Base-by-base conservation (phyloP, 2,329 filamentous ascomycete genomes). In the Beauveria sp. region DNA sequence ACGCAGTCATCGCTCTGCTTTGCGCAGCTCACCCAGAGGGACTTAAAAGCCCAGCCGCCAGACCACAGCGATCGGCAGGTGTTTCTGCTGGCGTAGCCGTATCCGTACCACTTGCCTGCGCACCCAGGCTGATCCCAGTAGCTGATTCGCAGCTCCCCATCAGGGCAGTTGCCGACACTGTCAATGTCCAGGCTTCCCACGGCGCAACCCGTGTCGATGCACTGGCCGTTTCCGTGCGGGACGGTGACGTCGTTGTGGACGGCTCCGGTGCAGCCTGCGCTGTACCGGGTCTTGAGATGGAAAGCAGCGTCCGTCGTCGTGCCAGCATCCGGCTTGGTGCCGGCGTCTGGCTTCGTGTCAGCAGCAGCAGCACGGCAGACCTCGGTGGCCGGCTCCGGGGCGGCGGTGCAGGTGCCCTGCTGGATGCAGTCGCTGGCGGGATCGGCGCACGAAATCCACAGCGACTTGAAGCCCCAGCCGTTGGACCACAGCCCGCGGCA, bases 1-100 rank as follows among this genome's bases (percentile, higher is more conserved):
- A 59, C 24, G n/a, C 56, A 59, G 24, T 59, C 56, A 14, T 59
- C 46, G 34, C 48, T 52, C 24, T 59, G 34, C 56, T 59, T 52
- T 20, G 34, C 56, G 16, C 56, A 59, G 46, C 56, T 50, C 9
- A 59, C 46, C 12, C 43, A 52, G 3, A 59, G 26, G 7, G 56
- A 51, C 40, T 59, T 59, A n/a, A 52, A 51, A 18, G 16, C 46
- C 47, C 47, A 59, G 22, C 56, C 56, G 16, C 28, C 40, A 7
- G 46, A 51, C 56, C 56, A 59, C 20, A 59, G 26, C 10, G 46
- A 18, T n/a, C 47, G 46, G n/a, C 56, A 59, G 1, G 34, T 41
- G 7, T 51, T 51, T 22, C 40, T 41, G 10, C 40, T 59, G 14
- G 9, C 46, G 9, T 59, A 59, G 34, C 56, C 56, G 34, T 59